Evolutionary conservation across 2,329 filamentous ascomycete genomes (phyloP).

Genomic region (Aspergillus udagawae): DNA sequence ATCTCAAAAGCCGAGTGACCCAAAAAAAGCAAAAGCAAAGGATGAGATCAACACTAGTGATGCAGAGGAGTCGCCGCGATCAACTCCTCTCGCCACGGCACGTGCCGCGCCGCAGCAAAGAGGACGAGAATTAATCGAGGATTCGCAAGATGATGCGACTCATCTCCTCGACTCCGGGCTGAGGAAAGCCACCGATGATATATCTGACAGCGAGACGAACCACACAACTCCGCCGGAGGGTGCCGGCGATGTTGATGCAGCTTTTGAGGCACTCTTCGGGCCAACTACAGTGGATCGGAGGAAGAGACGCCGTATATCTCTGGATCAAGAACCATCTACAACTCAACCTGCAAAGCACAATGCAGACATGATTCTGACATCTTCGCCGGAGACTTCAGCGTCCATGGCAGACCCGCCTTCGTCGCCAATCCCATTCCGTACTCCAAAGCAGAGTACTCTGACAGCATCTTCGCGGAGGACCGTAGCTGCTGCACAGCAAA

Average conservation of each 20-base stretch:
- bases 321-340: conserved; percentile 3
- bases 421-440: conserved; percentile 8
- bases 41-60: conserved; percentile 19
- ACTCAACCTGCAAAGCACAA: conserved; percentile 3
- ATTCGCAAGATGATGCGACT: conserved; percentile 18
- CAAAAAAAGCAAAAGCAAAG: not conserved
- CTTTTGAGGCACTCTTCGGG: conserved; percentile 30
- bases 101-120: conserved; percentile 4
- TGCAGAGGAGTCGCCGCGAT: conserved; percentile 13
- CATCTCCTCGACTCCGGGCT: not conserved
- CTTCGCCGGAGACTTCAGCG: conserved; percentile 13
- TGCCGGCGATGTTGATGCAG: conserved; percentile 14
- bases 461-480: conserved; percentile 4
- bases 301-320: conserved; percentile 32
- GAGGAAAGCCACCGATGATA: not conserved
- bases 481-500: conserved; percentile 1
- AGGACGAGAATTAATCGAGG: conserved; percentile 25
- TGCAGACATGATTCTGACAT: conserved; percentile 17
- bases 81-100: conserved; percentile 7
- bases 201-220: conserved; percentile 9
- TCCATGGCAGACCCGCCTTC: not conserved
- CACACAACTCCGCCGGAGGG: conserved; percentile 14
- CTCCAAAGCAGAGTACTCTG: conserved; percentile 3
- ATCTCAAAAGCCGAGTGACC: conserved; percentile 19
- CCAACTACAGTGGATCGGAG: conserved; percentile 16